Evolutionary conservation across 1,284 basidiomycete genomes (phyloP).

Genomic region (Tilletia setariae): DNA sequence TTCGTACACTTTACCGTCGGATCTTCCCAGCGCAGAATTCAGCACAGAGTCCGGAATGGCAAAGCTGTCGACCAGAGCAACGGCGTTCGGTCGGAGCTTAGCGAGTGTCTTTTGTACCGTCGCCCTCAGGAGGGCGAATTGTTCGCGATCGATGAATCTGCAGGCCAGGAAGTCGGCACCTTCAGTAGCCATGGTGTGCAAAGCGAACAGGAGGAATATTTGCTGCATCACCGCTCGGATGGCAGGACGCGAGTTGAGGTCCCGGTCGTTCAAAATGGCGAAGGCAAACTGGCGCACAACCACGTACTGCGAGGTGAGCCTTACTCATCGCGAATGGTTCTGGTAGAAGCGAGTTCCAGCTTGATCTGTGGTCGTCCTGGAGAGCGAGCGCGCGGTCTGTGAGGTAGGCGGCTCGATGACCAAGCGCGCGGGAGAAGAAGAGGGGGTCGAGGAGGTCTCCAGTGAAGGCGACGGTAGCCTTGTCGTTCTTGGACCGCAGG

Average conservation of each 20-base stretch:
- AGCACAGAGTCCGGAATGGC: conserved; percentile 54
- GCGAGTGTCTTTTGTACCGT: too few species aligned
- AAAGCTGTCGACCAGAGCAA: too few species aligned
- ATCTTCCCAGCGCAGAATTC: conserved; percentile 53
- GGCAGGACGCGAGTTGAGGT: conserved; percentile 52
- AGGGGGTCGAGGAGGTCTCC: conserved; percentile 48
- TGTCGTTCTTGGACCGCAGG: conserved; percentile 47
- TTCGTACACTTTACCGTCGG: conserved; percentile 53
- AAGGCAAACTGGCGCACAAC: conserved; percentile 55
- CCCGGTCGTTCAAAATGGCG: conserved; percentile 54
- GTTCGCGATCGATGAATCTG: too few species aligned
- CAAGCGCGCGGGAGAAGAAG: too few species aligned
- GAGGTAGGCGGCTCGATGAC: too few species aligned
- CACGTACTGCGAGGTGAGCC: conserved; percentile 34
- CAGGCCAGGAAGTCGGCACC: conserved; percentile 36
- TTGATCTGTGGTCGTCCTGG: too few species aligned
- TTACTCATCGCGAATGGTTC: conserved; percentile 54
- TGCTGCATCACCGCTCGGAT: too few species aligned
- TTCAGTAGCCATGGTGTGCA: conserved; percentile 42
- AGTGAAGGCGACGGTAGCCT: conserved; percentile 35
- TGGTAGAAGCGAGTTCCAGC: too few species aligned
- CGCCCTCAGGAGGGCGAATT: too few species aligned
- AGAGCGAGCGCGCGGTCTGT: too few species aligned
- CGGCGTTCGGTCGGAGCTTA: too few species aligned
- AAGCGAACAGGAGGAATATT: conserved; percentile 52